Evolutionary conservation across 176 grass and related monocot genomes (phyloP).

Genomic region (Eremochloa ophiuroides): DNA sequence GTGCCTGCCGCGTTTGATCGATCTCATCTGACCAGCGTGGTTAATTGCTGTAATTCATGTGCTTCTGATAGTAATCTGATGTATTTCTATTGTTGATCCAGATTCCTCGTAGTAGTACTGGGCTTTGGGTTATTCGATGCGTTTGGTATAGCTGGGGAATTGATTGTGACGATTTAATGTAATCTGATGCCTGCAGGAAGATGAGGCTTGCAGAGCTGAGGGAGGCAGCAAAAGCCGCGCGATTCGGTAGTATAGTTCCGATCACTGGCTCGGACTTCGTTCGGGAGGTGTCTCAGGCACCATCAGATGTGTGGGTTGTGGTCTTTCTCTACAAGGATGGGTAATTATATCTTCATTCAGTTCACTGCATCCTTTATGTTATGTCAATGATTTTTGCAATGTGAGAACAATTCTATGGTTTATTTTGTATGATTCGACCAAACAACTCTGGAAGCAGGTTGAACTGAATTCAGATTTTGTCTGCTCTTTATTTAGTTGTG

Average conservation of each 20-base stretch:
- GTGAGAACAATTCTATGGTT: not conserved
- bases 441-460: not conserved
- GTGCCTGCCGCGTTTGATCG: not conserved
- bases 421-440: not conserved
- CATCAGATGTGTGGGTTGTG: constrained; percentile 84
- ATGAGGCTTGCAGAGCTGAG: constrained; percentile 82
- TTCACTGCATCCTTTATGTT: not conserved
- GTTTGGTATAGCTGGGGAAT: not conserved
- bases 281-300: constrained; percentile 86
- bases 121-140: not conserved
- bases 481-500: not conserved
- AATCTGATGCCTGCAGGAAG: constrained; percentile 48
- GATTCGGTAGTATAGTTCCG: constrained; percentile 56
- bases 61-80: not conserved
- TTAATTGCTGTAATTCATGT: not conserved
- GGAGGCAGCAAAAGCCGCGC: constrained; percentile 57
- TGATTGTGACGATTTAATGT: not conserved
- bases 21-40: not conserved
- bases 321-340: constrained; percentile 97
- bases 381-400: not conserved
- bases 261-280: constrained; percentile 92
- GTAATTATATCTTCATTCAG: constrained; percentile 26
- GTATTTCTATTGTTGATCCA: not conserved
- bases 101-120: not conserved
- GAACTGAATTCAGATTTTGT: not conserved